phyloP scores from a whole-genome alignment of 2,329 filamentous ascomycete genomes.

The Penicillium sp. region DNA sequence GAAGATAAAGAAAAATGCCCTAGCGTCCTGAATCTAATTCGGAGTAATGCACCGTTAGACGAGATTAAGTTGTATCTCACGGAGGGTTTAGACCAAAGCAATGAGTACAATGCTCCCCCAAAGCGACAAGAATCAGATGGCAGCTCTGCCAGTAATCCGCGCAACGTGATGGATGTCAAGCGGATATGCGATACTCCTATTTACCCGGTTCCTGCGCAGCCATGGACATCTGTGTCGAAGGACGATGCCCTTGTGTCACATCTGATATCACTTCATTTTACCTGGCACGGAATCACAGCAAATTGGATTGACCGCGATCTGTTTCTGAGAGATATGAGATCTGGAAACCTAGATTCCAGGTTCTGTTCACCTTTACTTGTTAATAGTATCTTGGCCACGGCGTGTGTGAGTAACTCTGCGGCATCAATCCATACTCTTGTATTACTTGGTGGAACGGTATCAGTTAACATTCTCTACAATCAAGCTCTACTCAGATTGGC shows the following conservation, averaged over 20 bases:
- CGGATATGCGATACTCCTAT: conserved; percentile 18
- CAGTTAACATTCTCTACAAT: too few species aligned
- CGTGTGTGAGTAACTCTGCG: conserved; percentile 25
- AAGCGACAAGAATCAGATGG: conserved; percentile 21
- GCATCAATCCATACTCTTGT: background rate
- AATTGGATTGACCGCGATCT: conserved; percentile 35
- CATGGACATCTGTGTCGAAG: conserved; percentile 30
- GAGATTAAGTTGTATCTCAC: conserved; percentile 29
- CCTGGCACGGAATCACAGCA: conserved; percentile 31
- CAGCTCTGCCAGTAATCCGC: conserved; percentile 1
- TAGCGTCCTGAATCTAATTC: conserved; percentile 28
- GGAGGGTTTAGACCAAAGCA: background rate
- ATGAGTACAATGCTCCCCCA: background rate
- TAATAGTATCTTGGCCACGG: conserved; percentile 34
- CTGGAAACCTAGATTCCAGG: conserved; percentile 22
- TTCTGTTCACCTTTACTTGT: conserved; percentile 40
- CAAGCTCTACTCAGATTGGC: conserved; percentile 31
- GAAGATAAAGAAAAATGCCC: conserved; percentile 19
- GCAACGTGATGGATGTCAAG: conserved; percentile 16
- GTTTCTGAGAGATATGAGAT: conserved; percentile 38
- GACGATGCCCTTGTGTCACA: conserved; percentile 33
- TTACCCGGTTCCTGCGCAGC: conserved; percentile 26
- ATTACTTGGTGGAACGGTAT: background rate
- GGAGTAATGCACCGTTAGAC: conserved; percentile 26
- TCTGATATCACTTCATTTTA: conserved; percentile 34